Evolutionary conservation across 2,329 filamentous ascomycete genomes (phyloP), one percentile per base, ranked within the genome.

Genomic region (Aspergillus sp.): DNA sequence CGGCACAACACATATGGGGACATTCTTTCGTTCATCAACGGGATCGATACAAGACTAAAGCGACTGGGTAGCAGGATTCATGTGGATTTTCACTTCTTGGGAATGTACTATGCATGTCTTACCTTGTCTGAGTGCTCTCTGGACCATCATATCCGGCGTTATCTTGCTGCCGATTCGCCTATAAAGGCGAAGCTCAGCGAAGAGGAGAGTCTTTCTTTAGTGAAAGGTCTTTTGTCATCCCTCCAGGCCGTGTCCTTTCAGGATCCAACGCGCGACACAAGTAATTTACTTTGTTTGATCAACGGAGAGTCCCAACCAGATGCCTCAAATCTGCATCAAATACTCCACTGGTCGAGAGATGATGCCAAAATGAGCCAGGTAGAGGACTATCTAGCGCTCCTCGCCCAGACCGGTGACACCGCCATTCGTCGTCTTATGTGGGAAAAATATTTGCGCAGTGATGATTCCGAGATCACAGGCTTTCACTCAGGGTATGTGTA

Each of bases 41-140:
- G 69, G 17, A 61, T 73, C 25, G 52, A 67, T 37, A 61, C 61
- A 46, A 70, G 73, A 55, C 53, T 72, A 35, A 51, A 64, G 15
- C 64, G 52, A 19, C 49, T 71, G 9, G 35, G 55, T 4, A 56
- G 63, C 2, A 41, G 43, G 12, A 33, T 68, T 5, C 57, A 50
- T 2, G 41, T 47, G 14, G 15, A 55, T 2, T 23, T 69, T 6
- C 64, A 59, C 51, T 37, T 62, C 39, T 43, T 71, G 35, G 71
- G 70, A 0, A 70, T 76, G 53, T 59, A 59, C 21, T 72, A 71
- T 61, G 69, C 74, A 15, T 67, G 64, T 17, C 60, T 68, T n/a
- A 61, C 63, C 33, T 66, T 73, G 37, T 72, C 68, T 7, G 45
- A 63, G n/a, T 50, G 65, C 6, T 68, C 70, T 39, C 58, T 77